Base-by-base conservation (phyloP, 2,329 filamentous ascomycete species). In the Sporothrix schenckii region DNA sequence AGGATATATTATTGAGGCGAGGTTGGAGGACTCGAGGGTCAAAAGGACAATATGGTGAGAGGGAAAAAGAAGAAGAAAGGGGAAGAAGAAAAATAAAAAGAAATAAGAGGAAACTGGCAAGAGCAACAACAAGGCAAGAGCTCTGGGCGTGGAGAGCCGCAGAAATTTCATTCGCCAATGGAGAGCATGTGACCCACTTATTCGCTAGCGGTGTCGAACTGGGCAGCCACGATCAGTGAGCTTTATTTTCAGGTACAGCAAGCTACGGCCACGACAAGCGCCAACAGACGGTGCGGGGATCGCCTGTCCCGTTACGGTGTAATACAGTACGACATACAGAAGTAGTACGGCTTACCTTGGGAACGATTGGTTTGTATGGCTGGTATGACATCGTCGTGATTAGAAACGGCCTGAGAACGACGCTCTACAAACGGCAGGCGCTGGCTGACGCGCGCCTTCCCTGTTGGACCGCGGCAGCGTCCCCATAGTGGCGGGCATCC, bases 101-200 rank as follows among this genome's bases (percentile, higher is more conserved):
- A 9, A 13, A 24, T 24, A 44, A 13, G 11, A 13, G 41, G 14
- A 44, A 11, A 13, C 6, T 44, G 41, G 14, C 41, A 49, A n/a
- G 11, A 49, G 13, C 44, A 3, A 21, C 19, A 6, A 50, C 16
- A 41, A n/a, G 52, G 65, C 21, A 54, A 27, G 34, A 67, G 50
- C 50, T 58, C 27, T n/a, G 30, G 24, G 16, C 21, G 52, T 41
- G 41, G 11, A 39, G 63, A 39, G 34, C 34, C 30, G 66, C 66
- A 68, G 66, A 68, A 54, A 56, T 68, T 68, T 68, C 52, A 67
- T 68, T 68, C 52, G 66, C 52, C 66, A 56, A 58, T 68, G 49
- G 50, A 19, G 7, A 49, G 63, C 21, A 16, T 5, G 10, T 4
- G 63, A 24, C 11, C 63, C 63, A 66, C 63, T 66, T 52, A 11